Evolutionary conservation across 495 filamentous ascomycete species (phyloP).

Genomic region (Talaromyces liani): DNA sequence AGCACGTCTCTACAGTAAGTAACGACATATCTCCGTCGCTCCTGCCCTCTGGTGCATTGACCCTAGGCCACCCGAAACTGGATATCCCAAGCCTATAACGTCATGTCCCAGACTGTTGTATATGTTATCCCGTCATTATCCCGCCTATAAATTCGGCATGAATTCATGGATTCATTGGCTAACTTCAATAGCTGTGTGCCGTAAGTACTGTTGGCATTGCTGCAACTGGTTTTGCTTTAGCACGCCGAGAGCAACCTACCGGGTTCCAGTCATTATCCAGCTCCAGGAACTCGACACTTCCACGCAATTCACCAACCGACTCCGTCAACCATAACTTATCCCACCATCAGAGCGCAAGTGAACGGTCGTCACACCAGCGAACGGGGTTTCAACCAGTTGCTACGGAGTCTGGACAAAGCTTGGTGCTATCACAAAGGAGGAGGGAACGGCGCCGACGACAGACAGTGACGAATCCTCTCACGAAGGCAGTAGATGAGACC

Average conservation of each 20-base stretch:
- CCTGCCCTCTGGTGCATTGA: neutral
- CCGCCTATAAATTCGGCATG: neutral
- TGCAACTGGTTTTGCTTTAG: conserved; percentile 56
- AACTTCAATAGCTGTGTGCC: conserved; percentile 55
- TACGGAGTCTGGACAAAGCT: conserved; percentile 11
- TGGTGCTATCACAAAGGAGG: neutral
- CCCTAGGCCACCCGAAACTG: neutral
- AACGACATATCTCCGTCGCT: neutral
- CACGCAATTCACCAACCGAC: neutral
- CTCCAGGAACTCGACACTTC: neutral
- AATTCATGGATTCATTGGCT: neutral
- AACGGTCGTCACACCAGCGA: conserved; percentile 5
- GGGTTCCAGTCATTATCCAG: neutral
- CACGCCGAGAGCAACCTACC: conserved; percentile 39
- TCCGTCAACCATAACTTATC: neutral
- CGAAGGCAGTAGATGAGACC: conserved; percentile 10
- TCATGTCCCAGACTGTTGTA: neutral
- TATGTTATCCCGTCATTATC: neutral
- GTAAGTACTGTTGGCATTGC: conserved; percentile 62
- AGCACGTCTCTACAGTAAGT: conserved; percentile 43
- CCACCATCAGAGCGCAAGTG: neutral
- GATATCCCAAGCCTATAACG: neutral
- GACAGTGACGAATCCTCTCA: conserved; percentile 29
- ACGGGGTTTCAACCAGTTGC: conserved; percentile 2
- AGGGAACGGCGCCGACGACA: conserved; percentile 31